A percentile compares a stretch with the other conserved stretches of the same genome.
These are phyloP conservation scores for Penicillium sp. DNA, from an alignment of 2,329 filamentous ascomycete genomes.

Conservation along the genomic window DNA sequence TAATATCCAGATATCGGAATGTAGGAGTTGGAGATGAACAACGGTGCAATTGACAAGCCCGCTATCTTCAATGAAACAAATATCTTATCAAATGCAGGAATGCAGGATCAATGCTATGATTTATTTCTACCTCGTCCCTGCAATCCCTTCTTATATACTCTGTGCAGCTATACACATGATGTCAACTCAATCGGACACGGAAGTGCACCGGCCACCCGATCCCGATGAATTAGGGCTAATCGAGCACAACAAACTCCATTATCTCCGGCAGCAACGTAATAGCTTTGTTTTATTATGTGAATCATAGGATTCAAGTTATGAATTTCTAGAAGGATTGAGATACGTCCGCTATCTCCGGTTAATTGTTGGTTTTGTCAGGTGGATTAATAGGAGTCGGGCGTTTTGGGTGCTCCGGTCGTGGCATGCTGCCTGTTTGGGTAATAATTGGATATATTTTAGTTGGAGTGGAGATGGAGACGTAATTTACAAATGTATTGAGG, in stretches of 20 bases:
- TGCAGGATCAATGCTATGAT: neutral
- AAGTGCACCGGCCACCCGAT: neutral
- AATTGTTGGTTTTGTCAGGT: neutral
- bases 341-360: neutral
- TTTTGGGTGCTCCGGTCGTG: conserved; percentile 9
- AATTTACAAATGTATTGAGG: too few species aligned
- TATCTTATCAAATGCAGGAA: neutral
- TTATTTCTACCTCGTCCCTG: neutral
- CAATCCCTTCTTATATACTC: neutral
- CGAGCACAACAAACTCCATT: neutral
- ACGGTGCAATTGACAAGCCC: too few species aligned
- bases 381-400: neutral
- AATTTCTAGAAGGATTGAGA: too few species aligned
- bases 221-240: too few species aligned
- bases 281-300: neutral
- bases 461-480: too few species aligned
- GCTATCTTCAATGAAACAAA: too few species aligned
- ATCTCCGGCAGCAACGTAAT: neutral
- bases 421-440: neutral
- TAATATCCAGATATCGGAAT: too few species aligned
- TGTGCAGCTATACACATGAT: neutral
- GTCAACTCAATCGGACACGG: neutral
- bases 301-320: neutral
- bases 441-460: neutral
- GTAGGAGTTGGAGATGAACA: too few species aligned